phyloP scores from a whole-genome alignment of 495 filamentous ascomycete genomes.

The Acidomyces sp. region DNA sequence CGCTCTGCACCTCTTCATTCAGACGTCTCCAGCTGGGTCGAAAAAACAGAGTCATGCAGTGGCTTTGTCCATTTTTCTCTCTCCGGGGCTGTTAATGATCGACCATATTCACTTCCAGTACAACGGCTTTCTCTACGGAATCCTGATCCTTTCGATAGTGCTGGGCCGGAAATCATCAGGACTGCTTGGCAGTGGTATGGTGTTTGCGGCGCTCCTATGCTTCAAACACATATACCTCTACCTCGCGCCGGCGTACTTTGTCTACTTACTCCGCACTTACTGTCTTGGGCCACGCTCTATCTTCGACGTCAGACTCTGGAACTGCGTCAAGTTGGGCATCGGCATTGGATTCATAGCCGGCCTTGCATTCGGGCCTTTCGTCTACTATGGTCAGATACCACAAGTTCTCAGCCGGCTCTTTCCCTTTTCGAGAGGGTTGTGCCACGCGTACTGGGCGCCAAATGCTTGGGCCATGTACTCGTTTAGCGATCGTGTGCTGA shows the following conservation, averaged over 20 bases:
- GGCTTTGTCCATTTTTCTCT: constrained; percentile 79
- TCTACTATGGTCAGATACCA: constrained; percentile 69
- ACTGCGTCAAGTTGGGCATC: constrained; percentile 66
- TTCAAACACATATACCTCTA: constrained; percentile 98
- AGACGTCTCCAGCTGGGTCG: constrained; percentile 45
- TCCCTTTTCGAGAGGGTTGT: constrained; percentile 83
- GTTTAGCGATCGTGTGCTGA: constrained; percentile 69
- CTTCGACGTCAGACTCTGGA: constrained; percentile 61
- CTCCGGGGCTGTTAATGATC: constrained; percentile 88
- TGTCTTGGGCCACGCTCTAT: constrained; percentile 71
- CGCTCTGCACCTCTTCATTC: constrained; percentile 62
- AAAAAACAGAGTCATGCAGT: constrained; percentile 76
- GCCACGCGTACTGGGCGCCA: constrained; percentile 97
- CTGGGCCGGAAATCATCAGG: constrained; percentile 65
- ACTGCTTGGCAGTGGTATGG: constrained; percentile 60
- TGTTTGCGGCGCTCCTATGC: constrained; percentile 77
- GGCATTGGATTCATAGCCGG: constrained; percentile 62
- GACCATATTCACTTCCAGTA: constrained; percentile 99
- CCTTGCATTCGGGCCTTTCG: constrained; percentile 82
- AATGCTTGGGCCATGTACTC: constrained; percentile 98
- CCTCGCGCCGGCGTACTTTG: constrained; percentile 90
- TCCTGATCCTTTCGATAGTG: constrained; percentile 74
- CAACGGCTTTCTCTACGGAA: constrained; percentile 89
- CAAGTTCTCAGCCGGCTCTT: constrained; percentile 79
- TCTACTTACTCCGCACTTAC: constrained; percentile 74